phyloP scores from a whole-genome alignment of 169 alveolate species.

The Theileria annulata region DNA sequence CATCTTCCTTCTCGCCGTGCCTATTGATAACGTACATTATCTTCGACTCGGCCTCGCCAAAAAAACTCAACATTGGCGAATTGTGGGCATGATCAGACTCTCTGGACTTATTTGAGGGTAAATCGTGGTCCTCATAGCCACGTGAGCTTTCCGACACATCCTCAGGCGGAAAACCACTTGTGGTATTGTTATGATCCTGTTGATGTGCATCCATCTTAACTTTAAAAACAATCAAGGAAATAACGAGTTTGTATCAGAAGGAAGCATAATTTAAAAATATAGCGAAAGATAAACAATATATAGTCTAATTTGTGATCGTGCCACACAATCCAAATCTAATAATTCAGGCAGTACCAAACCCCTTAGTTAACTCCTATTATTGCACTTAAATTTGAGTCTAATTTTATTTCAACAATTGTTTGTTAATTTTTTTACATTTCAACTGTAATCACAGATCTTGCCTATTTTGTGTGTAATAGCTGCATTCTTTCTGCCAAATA shows the following conservation, averaged over 20 bases:
- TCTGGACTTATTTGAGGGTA: neutral
- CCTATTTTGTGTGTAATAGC: conserved; percentile 9
- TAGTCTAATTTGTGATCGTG: neutral
- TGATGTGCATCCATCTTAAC: conserved; percentile 36
- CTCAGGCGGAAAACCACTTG: neutral
- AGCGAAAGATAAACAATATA: neutral
- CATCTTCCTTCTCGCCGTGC: conserved; percentile 83
- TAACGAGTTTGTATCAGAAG: neutral
- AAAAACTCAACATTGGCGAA: neutral
- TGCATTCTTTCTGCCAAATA: neutral
- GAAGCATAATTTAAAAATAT: conserved; percentile 4
- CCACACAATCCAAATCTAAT: conserved; percentile 8
- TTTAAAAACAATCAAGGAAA: neutral
- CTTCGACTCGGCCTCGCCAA: conserved; percentile 43
- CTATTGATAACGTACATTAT: conserved; percentile 84
- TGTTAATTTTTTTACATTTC: neutral
- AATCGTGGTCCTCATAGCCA: neutral
- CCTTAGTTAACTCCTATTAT: neutral
- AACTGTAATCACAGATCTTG: neutral
- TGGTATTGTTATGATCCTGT: conserved; percentile 6
- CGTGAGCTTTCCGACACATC: conserved; percentile 12
- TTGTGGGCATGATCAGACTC: neutral
- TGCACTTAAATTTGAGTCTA: neutral
- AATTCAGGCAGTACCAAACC: neutral
- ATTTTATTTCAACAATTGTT: neutral